These are phyloP conservation scores for Phytomonas sp. DNA, from an alignment of 208 protist species.

Conservation along the genomic window DNA sequence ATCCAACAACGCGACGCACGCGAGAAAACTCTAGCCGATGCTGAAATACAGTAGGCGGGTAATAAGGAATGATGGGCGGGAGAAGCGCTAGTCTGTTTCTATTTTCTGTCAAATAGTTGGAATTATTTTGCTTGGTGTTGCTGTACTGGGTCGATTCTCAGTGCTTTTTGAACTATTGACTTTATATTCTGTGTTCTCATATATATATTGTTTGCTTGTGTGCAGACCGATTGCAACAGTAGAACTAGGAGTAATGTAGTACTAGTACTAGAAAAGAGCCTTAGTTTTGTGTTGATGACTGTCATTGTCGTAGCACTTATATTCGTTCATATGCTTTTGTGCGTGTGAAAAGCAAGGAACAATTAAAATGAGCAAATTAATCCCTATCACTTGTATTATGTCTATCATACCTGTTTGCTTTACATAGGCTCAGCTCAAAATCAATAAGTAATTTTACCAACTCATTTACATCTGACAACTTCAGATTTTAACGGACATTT, in stretches of 20 bases:
- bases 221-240: neutral
- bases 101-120: neutral
- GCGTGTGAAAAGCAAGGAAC: neutral
- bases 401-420: neutral
- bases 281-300: neutral
- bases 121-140: neutral
- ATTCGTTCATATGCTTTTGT: neutral
- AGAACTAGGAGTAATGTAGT: neutral
- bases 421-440: neutral
- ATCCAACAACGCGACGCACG: slow-evolving; percentile 67
- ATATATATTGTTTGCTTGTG: neutral
- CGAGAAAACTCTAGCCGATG: slow-evolving; percentile 45
- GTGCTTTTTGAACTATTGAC: neutral
- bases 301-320: neutral
- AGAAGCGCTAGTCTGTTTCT: neutral
- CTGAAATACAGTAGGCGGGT: slow-evolving; percentile 15
- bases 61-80: neutral
- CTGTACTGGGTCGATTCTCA: neutral
- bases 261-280: neutral
- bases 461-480: neutral
- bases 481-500: neutral
- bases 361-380: neutral
- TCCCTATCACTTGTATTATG: neutral
- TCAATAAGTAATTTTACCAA: neutral
- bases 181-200: neutral